phyloP scores from a whole-genome alignment of 495 filamentous ascomycete species.

The Daldinia childiae region DNA sequence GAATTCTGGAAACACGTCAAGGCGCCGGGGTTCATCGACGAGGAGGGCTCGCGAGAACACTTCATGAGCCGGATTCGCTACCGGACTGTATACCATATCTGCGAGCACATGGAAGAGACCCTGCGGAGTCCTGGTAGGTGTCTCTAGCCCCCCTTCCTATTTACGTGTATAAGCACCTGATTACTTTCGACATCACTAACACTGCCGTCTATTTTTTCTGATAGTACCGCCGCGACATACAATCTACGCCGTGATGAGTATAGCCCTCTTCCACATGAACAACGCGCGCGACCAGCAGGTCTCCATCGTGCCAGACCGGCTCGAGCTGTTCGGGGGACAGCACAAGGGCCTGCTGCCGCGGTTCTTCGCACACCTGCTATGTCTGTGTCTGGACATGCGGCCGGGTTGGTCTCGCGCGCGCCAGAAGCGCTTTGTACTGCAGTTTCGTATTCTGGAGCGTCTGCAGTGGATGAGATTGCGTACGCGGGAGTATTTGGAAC shows the following conservation, averaged over 20 bases:
- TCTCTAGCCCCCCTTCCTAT: background rate
- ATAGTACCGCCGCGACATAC: conserved; percentile 26
- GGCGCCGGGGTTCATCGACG: conserved; percentile 1
- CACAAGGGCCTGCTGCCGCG: conserved; percentile 25
- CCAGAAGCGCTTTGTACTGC: conserved; percentile 13
- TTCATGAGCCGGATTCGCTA: conserved; percentile 32
- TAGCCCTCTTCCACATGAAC: conserved; percentile 37
- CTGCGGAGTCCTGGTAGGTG: conserved; percentile 7
- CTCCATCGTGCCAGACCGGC: conserved; percentile 35
- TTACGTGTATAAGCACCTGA: background rate
- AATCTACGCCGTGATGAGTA: conserved; percentile 29
- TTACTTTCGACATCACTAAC: background rate
- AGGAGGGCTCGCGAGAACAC: background rate
- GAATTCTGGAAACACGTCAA: conserved; percentile 20
- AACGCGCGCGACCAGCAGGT: conserved; percentile 30
- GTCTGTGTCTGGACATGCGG: conserved; percentile 23
- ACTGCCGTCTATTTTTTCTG: background rate
- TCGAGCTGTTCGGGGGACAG: conserved; percentile 35
- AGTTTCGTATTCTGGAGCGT: conserved; percentile 18
- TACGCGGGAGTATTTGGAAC: conserved; percentile 1
- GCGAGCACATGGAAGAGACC: conserved; percentile 28
- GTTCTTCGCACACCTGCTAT: conserved; percentile 32
- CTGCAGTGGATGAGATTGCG: conserved; percentile 26
- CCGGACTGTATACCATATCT: conserved; percentile 32
- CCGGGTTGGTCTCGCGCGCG: background rate